Conservation (phyloP, 108 stramenopile species). For the Nannochloropsis gaditana region DNA sequence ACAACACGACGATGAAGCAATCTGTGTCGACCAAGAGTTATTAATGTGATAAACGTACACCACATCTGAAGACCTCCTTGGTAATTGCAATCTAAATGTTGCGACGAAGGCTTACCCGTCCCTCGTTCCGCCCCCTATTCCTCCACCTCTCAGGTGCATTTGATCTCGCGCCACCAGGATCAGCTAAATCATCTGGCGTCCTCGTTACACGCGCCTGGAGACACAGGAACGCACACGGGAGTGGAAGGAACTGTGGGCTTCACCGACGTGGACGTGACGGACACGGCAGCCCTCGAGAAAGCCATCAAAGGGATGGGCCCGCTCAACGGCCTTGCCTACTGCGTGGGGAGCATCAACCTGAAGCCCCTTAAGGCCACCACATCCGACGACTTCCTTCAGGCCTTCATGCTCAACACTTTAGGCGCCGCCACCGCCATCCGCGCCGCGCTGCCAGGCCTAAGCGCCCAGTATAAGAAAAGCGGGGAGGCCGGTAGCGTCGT, state of each 20-base stretch:
- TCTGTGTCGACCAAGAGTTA: too few relatives aligned
- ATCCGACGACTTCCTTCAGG: not conserved
- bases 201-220: not conserved
- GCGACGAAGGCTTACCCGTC: too few relatives aligned
- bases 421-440: conserved; percentile 22
- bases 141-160: not conserved
- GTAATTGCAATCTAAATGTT: too few relatives aligned
- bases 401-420: conserved; percentile 11
- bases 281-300: not conserved
- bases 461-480: not conserved
- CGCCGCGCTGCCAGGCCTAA: not conserved
- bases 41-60: too few relatives aligned
- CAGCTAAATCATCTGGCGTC: not conserved
- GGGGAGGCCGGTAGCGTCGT: conserved; percentile 23
- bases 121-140: too few relatives aligned
- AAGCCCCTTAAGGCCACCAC: not conserved
- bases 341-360: not conserved
- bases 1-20: too few relatives aligned
- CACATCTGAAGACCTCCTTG: too few relatives aligned
- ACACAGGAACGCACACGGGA: not conserved
- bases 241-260: conserved; percentile 1
- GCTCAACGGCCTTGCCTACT: not conserved
- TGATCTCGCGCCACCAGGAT: conserved; percentile 5
- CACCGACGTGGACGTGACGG: conserved; percentile 8
- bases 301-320: not conserved